These are phyloP conservation scores for Lasiodiplodia gonubiensis DNA, from an alignment of 2,329 filamentous ascomycete genomes.

Conservation along the genomic window DNA sequence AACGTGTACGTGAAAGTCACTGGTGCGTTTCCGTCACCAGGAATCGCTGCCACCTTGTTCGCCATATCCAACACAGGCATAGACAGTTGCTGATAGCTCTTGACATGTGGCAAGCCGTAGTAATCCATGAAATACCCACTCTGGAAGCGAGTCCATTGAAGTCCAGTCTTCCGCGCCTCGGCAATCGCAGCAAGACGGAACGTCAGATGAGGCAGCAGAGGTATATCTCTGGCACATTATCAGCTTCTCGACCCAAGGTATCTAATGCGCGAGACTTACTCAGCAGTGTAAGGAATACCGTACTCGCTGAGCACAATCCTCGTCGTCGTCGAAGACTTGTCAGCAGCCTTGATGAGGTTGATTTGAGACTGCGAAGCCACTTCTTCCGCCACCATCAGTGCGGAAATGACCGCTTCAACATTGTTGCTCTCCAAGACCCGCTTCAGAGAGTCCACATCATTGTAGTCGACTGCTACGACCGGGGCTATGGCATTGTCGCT, in stretches of 20 bases:
- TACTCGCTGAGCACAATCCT: constrained; percentile 54
- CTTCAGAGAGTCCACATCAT: constrained; percentile 38
- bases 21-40: constrained; percentile 53
- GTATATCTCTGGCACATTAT: neutral
- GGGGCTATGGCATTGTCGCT: constrained; percentile 7
- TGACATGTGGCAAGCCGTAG: constrained; percentile 37
- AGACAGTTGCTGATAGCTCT: constrained; percentile 32
- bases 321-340: constrained; percentile 45
- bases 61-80: constrained; percentile 31
- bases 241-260: neutral
- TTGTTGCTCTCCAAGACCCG: constrained; percentile 45
- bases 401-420: constrained; percentile 54
- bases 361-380: constrained; percentile 43
- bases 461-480: constrained; percentile 41
- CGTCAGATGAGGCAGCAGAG: neutral
- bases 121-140: constrained; percentile 42
- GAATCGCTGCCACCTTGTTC: constrained; percentile 51
- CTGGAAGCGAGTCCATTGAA: constrained; percentile 39
- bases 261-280: neutral
- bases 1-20: constrained; percentile 56
- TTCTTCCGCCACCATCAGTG: constrained; percentile 43
- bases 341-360: constrained; percentile 54
- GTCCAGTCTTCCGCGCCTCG: constrained; percentile 33
- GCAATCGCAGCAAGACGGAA: constrained; percentile 13
- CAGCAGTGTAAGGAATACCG: constrained; percentile 36